Evolutionary conservation across 208 protist genomes (phyloP).

Genomic region (Phytomonas sp.): DNA sequence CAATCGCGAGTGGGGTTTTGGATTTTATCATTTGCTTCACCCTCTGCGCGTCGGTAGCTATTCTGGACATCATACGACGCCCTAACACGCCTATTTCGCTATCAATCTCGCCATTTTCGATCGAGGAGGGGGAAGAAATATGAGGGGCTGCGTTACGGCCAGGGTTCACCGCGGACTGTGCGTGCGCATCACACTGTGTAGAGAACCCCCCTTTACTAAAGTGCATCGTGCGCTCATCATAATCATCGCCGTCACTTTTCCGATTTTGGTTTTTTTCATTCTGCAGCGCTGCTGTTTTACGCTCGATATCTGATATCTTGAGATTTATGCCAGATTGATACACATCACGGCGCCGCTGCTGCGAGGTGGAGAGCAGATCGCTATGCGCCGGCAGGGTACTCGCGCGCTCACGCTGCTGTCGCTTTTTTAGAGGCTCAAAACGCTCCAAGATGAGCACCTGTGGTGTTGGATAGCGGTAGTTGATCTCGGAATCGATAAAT

Average conservation of each 20-base stretch:
- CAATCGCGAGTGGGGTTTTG: slow-evolving; percentile 1
- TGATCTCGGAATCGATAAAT: slow-evolving; percentile 78
- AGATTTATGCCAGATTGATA: not conserved
- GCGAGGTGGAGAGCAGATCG: not conserved
- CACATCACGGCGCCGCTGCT: not conserved
- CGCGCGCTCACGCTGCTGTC: slow-evolving; percentile 25
- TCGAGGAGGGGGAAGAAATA: not conserved
- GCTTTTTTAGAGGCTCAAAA: slow-evolving; percentile 39
- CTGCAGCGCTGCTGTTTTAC: not conserved
- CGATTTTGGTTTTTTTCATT: not conserved
- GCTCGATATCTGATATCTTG: not conserved
- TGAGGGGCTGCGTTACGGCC: not conserved
- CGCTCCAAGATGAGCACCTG: slow-evolving; percentile 66
- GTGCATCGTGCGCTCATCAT: not conserved
- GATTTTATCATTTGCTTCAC: not conserved
- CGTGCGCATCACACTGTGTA: too few species aligned
- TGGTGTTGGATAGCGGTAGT: slow-evolving; percentile 58
- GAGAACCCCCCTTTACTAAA: not conserved
- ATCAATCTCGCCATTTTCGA: not conserved
- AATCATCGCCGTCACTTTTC: not conserved
- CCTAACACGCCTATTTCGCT: not conserved
- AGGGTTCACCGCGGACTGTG: not conserved
- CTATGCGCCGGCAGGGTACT: not conserved
- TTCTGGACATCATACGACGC: not conserved
- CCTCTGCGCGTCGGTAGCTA: not conserved